phyloP scores from a whole-genome alignment of 495 filamentous ascomycete genomes.

The Aspergillus haitiensis region DNA sequence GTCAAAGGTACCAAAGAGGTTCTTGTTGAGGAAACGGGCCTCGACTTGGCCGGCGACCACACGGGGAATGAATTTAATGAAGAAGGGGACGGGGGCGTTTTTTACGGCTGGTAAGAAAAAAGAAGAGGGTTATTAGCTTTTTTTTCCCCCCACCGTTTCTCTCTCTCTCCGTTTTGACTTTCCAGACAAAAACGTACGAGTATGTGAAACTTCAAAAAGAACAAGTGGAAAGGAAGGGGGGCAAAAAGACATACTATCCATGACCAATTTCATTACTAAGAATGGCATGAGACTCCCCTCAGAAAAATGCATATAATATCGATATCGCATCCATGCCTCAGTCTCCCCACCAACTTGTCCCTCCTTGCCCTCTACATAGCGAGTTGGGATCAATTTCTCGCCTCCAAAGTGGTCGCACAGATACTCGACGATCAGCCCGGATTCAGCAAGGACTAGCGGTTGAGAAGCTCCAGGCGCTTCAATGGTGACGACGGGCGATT shows the following conservation, averaged over 20 bases:
- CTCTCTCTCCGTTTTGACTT: background rate
- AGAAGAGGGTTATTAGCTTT: background rate
- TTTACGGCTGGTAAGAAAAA: conserved; percentile 53
- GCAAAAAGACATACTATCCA: conserved; percentile 50
- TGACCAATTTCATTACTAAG: conserved; percentile 58
- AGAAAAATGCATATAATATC: conserved; percentile 78
- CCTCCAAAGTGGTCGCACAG: conserved; percentile 69
- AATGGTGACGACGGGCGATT: conserved; percentile 72
- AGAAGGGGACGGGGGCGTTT: conserved; percentile 71
- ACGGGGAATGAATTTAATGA: conserved; percentile 74
- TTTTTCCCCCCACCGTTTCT: background rate
- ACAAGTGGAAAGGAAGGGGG: background rate
- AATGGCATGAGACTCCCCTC: conserved; percentile 79
- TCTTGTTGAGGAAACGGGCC: conserved; percentile 58
- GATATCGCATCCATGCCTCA: conserved; percentile 73
- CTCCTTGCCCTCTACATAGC: conserved; percentile 53
- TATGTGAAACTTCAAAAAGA: too few species aligned
- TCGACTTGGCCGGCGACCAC: conserved; percentile 64
- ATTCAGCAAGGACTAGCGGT: conserved; percentile 75
- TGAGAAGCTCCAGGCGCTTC: conserved; percentile 43
- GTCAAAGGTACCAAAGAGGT: conserved; percentile 61
- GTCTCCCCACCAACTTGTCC: conserved; percentile 65
- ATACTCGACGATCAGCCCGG: conserved; percentile 76
- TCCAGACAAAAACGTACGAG: background rate
- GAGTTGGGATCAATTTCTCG: conserved; percentile 59